Base-by-base conservation (phyloP, 2,329 filamentous ascomycete genomes). In the Macrophomina tecta region DNA sequence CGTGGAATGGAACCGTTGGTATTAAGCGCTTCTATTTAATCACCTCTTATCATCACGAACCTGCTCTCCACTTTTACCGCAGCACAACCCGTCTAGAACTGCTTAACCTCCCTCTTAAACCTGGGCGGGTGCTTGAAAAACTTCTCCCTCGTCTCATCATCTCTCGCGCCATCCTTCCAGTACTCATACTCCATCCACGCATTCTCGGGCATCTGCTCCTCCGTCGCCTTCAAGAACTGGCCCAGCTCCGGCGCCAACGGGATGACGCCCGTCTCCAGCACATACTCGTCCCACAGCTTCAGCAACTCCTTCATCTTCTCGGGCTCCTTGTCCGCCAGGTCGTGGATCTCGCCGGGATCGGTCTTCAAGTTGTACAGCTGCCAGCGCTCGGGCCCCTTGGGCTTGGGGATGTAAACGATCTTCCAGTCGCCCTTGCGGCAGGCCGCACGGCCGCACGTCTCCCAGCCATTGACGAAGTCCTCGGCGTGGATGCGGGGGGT, bases 101-200 rank as follows among this genome's bases (percentile, higher is more conserved):
- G 63, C 66, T 68, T 70, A 6, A 74, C 71, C 46, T 53, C 67
- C 64, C 73, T 70, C 69, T 70, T 56, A 63, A 78, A 78, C 64
- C 74, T 72, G 12, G 73, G 73, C 42, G 75, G 72, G 12, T 73
- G 67, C 69, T 70, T 76, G 30, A 70, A 70, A 49, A 79, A 79
- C 63, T 73, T 71, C 67, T 77, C 72, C 46, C 64, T 51, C 46
- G 42, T 66, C n/a, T 76, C 76, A 55, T 75, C 69, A 28, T 79
- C 76, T 40, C 83, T 76, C 4, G 83, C 84, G 0, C 84, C 84
- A 3, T 81, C 78, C 68, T 85, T 84, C 86, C 86, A 89, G 69
- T 89, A 89, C 75, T 89, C 86, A 73, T 87, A 88, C 76, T 89
- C 86, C 77, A 89, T 88, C 87, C 86, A 89, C 6, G 83, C 85